Base-by-base conservation (phyloP, 2,329 filamentous ascomycete species). In the Sporothrix schenckii region DNA sequence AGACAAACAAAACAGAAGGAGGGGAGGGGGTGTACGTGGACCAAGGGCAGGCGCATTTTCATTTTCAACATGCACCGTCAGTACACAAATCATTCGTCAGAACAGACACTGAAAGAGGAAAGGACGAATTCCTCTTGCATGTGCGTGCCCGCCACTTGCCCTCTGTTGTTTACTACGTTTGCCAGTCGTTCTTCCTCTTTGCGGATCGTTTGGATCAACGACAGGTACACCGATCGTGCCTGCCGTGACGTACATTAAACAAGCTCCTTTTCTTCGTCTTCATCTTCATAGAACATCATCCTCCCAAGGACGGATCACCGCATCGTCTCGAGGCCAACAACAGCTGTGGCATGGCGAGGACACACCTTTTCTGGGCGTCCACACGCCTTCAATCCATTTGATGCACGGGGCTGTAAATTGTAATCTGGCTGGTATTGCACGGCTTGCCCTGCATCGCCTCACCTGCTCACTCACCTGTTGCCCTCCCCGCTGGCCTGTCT, bases 401-500 rank as follows among this genome's bases (percentile, higher is more conserved):
- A 24, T 5, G n/a, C 21, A 41, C 24, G 44, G 34, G 19, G n/a
- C n/a, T n/a, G n/a, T n/a, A n/a, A n/a, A n/a, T 34, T 44, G 34
- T 2, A 27, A 19, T 27, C 56, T 41, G 34, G 30, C 11, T 41
- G 41, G 19, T 14, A 14, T 49, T 47, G n/a, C 21, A 47, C 27
- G 41, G 58, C 41, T 16, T 49, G 60, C 21, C n/a, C 58, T 47
- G 39, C 58, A 14, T 14, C 47, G 39, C 60, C 60, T 44, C 56
- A 24, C 56, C 56, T 61, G 56, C 56, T 61, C 56, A 60, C 56
- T 56, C 53, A 56, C 27, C 53, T 56, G 53, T 34, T 16, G 13
- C 34, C 27, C 6, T 14, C 13, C 24, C 30, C 34, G 6, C 53
- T 30, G 27, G 14, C 14, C 44, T n/a, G 19, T 30, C 53, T 27